These are phyloP conservation scores for Candida tropicalis DNA, from an alignment of 1,139 yeast species.

Conservation along the genomic window DNA sequence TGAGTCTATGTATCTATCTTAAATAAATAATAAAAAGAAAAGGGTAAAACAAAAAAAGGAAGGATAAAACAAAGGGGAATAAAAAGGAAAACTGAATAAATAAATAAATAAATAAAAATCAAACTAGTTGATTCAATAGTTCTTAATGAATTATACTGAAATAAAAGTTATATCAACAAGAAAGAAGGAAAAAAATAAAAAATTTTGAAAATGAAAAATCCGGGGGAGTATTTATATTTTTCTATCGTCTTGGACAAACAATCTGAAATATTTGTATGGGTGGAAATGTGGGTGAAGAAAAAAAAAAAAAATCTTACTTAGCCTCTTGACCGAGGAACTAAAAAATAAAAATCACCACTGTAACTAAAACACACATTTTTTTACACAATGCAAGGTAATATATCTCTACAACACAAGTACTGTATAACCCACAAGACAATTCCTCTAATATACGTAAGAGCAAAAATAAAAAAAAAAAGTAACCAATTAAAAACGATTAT, in stretches of 20 bases:
- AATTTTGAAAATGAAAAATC: neutral
- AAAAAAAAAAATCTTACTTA: no score
- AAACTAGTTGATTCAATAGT: neutral
- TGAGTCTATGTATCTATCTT: conserved; percentile 5
- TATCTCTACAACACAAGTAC: no score
- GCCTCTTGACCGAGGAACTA: conserved; percentile 3
- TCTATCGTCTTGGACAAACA: neutral
- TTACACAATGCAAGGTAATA: no score
- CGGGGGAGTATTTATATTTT: conserved; percentile 3
- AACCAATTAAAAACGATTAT: no score
- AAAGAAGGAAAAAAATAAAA: neutral
- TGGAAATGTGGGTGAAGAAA: neutral
- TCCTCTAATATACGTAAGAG: no score
- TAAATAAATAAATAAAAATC: conserved; percentile 2
- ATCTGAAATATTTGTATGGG: neutral
- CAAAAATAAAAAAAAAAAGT: no score
- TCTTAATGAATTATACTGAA: neutral
- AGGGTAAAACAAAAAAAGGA: neutral
- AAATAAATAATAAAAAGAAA: neutral
- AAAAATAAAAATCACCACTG: neutral
- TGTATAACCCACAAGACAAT: neutral
- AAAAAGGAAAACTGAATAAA: neutral
- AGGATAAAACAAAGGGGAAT: neutral
- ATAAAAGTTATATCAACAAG: neutral
- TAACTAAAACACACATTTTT: no score